Evolutionary conservation across 257 asterid species (phyloP), one percentile per base, ranked within the genome.

Genomic region (Nicotiana knightiana): DNA sequence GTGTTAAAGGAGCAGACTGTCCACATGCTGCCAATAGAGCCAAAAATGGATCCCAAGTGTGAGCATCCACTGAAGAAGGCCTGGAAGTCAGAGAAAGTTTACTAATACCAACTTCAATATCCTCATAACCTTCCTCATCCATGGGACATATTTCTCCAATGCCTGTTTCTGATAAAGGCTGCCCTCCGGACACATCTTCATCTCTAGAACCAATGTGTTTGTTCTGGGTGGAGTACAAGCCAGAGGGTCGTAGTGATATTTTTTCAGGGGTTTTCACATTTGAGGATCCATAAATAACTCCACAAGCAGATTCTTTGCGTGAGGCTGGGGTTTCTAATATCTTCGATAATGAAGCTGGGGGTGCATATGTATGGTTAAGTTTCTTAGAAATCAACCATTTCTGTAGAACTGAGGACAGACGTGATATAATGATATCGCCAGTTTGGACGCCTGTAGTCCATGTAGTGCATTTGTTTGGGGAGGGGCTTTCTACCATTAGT

Each of bases 401-500:
- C 79, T 71, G 89, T 81, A 96, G 82, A 77, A 94, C 92, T 28
- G 99, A 96, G 70, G 99, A 93, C 83, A 96, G 58, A 81, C 85
- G 91, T 30, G 95, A 91, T 86, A 93, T 80, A 82, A 57, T 82
- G 35, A 85, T 87, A 85, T 86, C 80, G 18, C 89, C 91, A 65
- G 55, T 86, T 84, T 86, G 86, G 54, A 83, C 65, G 33, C 91
- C 91, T 92, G 85, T 85, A 43, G 84, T 87, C 99, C 98, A 96
- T 77, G 97, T 91, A 84, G 85, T 57, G 67, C 88, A 80, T 86
- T 89, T 96, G 91, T 94, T 94, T 4, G 99, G 98, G 75, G 99
- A 96, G 83, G 98, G 99, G 86, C 99, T 96, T 86, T 96, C 97
- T 88, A 89, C 97, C 85, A 91, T 85, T 89, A 96, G 87, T 82